Base-by-base conservation (phyloP, 2,329 filamentous ascomycete species). In the Rutstroemia sp. region DNA sequence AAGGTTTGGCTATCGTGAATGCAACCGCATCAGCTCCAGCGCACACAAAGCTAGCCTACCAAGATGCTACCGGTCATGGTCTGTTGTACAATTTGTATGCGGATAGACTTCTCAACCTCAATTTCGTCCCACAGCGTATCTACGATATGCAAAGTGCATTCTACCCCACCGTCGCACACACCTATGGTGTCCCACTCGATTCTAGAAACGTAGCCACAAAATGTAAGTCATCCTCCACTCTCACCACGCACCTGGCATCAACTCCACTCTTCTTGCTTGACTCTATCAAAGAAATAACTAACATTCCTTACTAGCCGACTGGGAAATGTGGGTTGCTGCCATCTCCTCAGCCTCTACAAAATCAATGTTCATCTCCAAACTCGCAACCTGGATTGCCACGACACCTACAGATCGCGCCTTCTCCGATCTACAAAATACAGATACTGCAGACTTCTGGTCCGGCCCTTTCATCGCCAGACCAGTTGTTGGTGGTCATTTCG, bases 251-350 rank as follows among this genome's bases (percentile, higher is more conserved):
- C 17, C 17, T 34, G 5, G 10, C 30, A 34, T 12, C 30, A 12
- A 12, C 30, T 12, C 10, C 30, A 34, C 30, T 34, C 30, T 34
- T 34, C 10, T 34, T 10, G 1, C 2, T 34, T 12, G 30, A n/a
- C 14, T 5, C 6, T 9, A 25, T 45, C 4, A 19, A 41, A 12
- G 3, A 17, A 30, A 16, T 41, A 50, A 55, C 14, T 19, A 12
- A 21, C 30, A 25, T n/a, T 9, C 23, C 3, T 9, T 1, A 16
- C 45, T 12, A 64, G 61, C 64, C 0, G 90, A 95, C 74, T 95
- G 90, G 90, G 83, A 92, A 69, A 83, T 94, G 60, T 92, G 91
- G 73, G 81, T 83, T 5, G 90, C 90, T n/a, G 86, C 89, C 10
- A 85, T 92, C 8, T 80, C 88, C 0, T 79, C 78, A 47, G 70